Evolutionary conservation across 2,329 filamentous ascomycete species (phyloP).

Genomic region (Cordyceps farinosa): DNA sequence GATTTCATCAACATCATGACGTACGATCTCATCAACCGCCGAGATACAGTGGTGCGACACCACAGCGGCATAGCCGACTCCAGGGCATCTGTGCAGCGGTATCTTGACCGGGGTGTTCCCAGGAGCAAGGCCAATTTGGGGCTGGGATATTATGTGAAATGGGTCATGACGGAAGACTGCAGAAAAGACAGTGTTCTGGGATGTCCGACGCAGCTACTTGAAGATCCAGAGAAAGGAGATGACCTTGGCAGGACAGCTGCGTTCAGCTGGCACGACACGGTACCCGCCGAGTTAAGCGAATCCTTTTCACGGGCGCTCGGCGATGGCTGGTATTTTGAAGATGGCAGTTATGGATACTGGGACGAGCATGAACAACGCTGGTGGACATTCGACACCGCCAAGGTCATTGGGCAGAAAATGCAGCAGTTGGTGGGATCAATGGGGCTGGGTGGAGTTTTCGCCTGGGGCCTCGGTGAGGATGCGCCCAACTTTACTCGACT

Average conservation of each 20-base stretch:
- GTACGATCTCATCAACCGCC: slow-evolving; percentile 68
- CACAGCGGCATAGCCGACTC: slow-evolving; percentile 61
- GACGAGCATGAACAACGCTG: slow-evolving; percentile 57
- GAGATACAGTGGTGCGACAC: slow-evolving; percentile 61
- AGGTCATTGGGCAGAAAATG: slow-evolving; percentile 60
- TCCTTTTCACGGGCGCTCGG: slow-evolving; percentile 57
- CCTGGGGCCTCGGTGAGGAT: slow-evolving; percentile 72
- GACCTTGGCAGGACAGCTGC: slow-evolving; percentile 56
- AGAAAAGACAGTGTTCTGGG: slow-evolving; percentile 43
- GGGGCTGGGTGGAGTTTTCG: slow-evolving; percentile 66
- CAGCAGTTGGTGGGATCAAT: slow-evolving; percentile 52
- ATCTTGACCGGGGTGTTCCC: slow-evolving; percentile 52
- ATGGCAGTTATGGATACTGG: slow-evolving; percentile 70
- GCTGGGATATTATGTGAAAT: slow-evolving; percentile 66
- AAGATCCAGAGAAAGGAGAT: slow-evolving; percentile 54
- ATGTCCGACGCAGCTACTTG: slow-evolving; percentile 54
- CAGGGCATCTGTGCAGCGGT: slow-evolving; percentile 52
- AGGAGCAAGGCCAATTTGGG: slow-evolving; percentile 57
- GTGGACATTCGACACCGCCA: slow-evolving; percentile 70
- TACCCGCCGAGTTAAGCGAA: slow-evolving; percentile 48
- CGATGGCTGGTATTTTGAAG: slow-evolving; percentile 47
- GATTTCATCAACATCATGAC: slow-evolving; percentile 69
- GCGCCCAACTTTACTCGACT: slow-evolving; percentile 43
- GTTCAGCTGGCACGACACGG: slow-evolving; percentile 58
- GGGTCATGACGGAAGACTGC: slow-evolving; percentile 50